phyloP scores from a whole-genome alignment of 805 yeast species.

The Ogataea paradorogensis region DNA sequence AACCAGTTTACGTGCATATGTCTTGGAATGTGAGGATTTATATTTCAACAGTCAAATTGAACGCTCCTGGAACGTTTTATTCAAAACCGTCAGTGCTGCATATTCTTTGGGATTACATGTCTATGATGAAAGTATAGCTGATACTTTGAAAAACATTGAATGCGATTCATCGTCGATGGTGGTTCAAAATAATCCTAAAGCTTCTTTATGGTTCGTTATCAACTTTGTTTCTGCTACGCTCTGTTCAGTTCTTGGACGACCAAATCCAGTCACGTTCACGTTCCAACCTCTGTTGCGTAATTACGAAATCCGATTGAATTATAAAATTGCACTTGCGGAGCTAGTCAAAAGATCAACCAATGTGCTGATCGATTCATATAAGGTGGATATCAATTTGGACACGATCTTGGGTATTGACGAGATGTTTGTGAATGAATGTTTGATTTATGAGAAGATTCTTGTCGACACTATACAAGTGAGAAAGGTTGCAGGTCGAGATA shows the following conservation, averaged over 20 bases:
- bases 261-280: slow-evolving; percentile 48
- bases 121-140: slow-evolving; percentile 32
- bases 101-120: slow-evolving; percentile 53
- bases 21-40: slow-evolving; percentile 49
- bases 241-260: slow-evolving; percentile 52
- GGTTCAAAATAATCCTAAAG: slow-evolving; percentile 35
- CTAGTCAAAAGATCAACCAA: slow-evolving; percentile 46
- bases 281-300: slow-evolving; percentile 34
- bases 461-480: slow-evolving; percentile 30
- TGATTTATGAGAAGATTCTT: slow-evolving; percentile 33
- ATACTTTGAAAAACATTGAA: slow-evolving; percentile 30
- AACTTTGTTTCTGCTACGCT: slow-evolving; percentile 46
- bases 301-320: slow-evolving; percentile 34
- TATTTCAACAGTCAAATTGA: slow-evolving; percentile 49
- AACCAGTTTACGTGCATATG: slow-evolving; percentile 47
- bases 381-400: slow-evolving; percentile 42
- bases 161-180: slow-evolving; percentile 30
- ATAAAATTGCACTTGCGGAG: slow-evolving; percentile 49
- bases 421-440: slow-evolving; percentile 42
- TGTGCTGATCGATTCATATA: slow-evolving; percentile 50
- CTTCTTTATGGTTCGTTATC: slow-evolving; percentile 50
- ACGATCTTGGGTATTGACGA: slow-evolving; percentile 40
- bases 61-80: slow-evolving; percentile 50
- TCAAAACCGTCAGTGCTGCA: slow-evolving; percentile 47
- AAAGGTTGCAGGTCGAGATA: slow-evolving; percentile 20